A percentile compares a stretch with the other conserved stretches of the same genome.
Evolutionary conservation across 306 rosid species (phyloP).

Genomic region (Sicyos baderoa): DNA sequence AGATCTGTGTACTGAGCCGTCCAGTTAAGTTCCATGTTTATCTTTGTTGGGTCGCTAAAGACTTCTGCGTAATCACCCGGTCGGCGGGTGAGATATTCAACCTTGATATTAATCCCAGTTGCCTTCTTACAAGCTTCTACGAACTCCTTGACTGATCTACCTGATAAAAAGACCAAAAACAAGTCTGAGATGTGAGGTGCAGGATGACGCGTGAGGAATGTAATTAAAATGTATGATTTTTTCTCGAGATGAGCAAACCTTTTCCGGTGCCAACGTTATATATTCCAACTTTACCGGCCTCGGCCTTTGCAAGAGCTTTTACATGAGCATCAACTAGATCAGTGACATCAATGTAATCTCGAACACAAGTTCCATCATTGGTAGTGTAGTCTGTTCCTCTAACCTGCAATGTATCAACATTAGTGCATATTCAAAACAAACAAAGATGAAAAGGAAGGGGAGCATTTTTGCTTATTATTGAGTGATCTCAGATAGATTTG

Average conservation of each 20-base stretch:
- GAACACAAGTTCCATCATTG: slow-evolving; percentile 72
- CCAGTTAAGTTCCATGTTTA: slow-evolving; percentile 60
- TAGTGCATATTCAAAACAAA: neutral
- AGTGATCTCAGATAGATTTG: neutral
- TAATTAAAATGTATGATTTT: neutral
- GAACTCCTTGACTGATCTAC: slow-evolving; percentile 87
- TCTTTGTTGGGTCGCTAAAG: slow-evolving; percentile 78
- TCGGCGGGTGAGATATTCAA: slow-evolving; percentile 63
- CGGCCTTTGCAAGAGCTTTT: slow-evolving; percentile 74
- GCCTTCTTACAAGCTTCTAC: slow-evolving; percentile 95
- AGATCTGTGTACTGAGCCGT: slow-evolving; percentile 65
- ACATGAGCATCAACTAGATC: slow-evolving; percentile 96
- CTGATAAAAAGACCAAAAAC: slow-evolving; percentile 30
- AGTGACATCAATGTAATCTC: slow-evolving; percentile 89
- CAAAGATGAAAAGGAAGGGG: neutral
- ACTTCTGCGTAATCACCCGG: slow-evolving; percentile 93
- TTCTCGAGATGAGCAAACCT: slow-evolving; percentile 38
- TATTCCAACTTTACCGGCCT: slow-evolving; percentile 63
- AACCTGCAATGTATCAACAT: slow-evolving; percentile 42
- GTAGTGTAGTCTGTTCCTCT: slow-evolving; percentile 80
- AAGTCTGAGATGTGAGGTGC: neutral
- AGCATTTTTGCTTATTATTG: neutral
- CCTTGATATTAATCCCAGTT: slow-evolving; percentile 60
- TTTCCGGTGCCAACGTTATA: slow-evolving; percentile 94
- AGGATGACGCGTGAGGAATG: neutral